Percentiles rank a stretch among this genome's conserved stretches.
Conservation (phyloP, 78 protist genomes). For the Guillardia theta region DNA sequence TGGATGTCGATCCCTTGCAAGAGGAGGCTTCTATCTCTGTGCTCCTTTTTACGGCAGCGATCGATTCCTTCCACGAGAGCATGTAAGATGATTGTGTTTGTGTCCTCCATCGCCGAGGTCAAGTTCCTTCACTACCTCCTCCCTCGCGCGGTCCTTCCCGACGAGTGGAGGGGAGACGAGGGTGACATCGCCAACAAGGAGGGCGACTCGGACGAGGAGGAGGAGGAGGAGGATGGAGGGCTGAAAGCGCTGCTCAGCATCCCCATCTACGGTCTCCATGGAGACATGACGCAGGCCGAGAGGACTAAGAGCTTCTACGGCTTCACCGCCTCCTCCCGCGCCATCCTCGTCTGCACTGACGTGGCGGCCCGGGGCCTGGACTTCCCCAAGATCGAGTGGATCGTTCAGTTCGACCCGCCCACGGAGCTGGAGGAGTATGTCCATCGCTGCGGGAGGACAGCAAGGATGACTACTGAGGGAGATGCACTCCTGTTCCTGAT, state of each 20-base stretch:
- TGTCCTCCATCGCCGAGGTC: background rate
- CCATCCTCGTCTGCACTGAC: slow-evolving; percentile 95
- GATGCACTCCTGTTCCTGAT: slow-evolving; percentile 8
- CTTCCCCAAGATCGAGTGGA: slow-evolving; percentile 95
- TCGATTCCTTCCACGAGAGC: background rate
- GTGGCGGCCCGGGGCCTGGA: slow-evolving; percentile 99
- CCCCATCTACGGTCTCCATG: slow-evolving; percentile 44
- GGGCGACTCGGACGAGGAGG: background rate
- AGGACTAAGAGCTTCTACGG: background rate
- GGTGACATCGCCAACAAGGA: too few species aligned
- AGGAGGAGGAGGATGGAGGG: background rate
- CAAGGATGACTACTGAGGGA: background rate
- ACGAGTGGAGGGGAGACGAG: background rate
- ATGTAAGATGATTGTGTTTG: background rate
- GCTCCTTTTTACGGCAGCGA: background rate
- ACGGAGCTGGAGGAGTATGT: slow-evolving; percentile 1
- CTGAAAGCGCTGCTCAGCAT: background rate
- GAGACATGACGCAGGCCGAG: slow-evolving; percentile 46
- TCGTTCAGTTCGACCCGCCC: slow-evolving; percentile 62
- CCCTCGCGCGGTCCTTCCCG: background rate
- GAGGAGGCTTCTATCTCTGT: background rate
- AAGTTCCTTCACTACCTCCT: background rate
- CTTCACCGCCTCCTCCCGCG: slow-evolving; percentile 42
- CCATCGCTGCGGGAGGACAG: slow-evolving; percentile 21
- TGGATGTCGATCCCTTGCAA: slow-evolving; percentile 20